phyloP scores from a whole-genome alignment of 768 basidiomycete species.

The Neoboletus subvelutipes region DNA sequence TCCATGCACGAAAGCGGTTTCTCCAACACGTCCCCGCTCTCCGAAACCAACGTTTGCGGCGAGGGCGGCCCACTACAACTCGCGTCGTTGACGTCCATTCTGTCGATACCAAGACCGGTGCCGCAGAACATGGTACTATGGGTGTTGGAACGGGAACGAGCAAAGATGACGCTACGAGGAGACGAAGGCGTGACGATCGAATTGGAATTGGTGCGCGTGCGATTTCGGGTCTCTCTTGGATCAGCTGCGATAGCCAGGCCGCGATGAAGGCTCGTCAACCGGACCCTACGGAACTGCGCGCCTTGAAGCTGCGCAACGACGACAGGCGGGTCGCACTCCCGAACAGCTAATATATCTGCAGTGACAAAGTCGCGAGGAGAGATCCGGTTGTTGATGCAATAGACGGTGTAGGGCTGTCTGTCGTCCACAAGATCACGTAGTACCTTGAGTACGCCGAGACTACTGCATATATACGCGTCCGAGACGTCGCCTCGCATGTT shows the following conservation, averaged over 20 bases:
- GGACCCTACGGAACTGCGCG: constrained; percentile 59
- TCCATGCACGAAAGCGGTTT: neutral
- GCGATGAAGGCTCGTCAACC: constrained; percentile 47
- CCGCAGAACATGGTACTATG: constrained; percentile 14
- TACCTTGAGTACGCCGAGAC: constrained; percentile 48
- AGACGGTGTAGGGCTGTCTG: constrained; percentile 46
- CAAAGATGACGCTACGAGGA: constrained; percentile 30
- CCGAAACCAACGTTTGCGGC: constrained; percentile 42
- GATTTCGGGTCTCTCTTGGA: constrained; percentile 3
- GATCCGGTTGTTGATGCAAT: constrained; percentile 47
- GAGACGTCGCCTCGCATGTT: constrained; percentile 52
- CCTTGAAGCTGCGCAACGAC: constrained; percentile 58
- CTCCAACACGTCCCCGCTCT: constrained; percentile 14
- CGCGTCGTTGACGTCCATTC: constrained; percentile 3
- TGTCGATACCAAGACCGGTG: constrained; percentile 4
- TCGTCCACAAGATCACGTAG: constrained; percentile 44
- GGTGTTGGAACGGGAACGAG: constrained; percentile 29
- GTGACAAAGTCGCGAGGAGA: constrained; percentile 46
- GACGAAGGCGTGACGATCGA: constrained; percentile 27
- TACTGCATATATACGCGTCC: constrained; percentile 64
- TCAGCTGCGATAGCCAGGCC: constrained; percentile 40
- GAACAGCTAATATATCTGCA: constrained; percentile 53
- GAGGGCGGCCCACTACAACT: constrained; percentile 29
- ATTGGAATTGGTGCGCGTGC: constrained; percentile 29
- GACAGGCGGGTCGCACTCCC: constrained; percentile 31